Conservation (phyloP, 2,329 filamentous ascomycete genomes). For the Thermothelomyces thermophilus region DNA sequence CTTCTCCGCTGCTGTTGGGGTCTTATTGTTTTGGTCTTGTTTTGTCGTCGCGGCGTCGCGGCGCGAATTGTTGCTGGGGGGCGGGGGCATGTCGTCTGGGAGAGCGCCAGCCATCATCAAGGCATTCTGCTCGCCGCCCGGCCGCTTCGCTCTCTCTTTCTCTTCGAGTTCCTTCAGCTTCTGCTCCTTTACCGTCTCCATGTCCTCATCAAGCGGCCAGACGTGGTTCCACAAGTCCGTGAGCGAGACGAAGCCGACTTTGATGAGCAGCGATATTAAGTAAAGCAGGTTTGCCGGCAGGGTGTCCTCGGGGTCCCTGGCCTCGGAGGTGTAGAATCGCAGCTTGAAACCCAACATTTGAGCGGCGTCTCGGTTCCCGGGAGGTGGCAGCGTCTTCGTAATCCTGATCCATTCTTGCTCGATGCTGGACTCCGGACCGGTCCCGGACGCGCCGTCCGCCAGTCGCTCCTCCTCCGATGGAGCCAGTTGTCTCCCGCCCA, state of each 20-base stretch:
- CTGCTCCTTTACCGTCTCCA: conserved; percentile 65
- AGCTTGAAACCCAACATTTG: conserved; percentile 96
- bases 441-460: conserved; percentile 35
- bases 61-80: conserved; percentile 35
- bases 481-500: conserved; percentile 65
- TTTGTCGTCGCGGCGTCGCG: conserved; percentile 48
- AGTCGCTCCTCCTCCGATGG: conserved; percentile 48
- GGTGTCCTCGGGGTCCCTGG: conserved; percentile 66
- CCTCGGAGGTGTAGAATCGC: conserved; percentile 81
- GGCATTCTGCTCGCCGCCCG: conserved; percentile 72
- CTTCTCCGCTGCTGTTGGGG: conserved; percentile 38
- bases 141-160: conserved; percentile 63
- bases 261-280: conserved; percentile 84
- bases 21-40: conserved; percentile 47
- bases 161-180: conserved; percentile 72
- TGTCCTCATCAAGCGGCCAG: conserved; percentile 75
- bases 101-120: conserved; percentile 81
- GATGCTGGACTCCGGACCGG: conserved; percentile 47
- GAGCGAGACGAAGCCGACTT: conserved; percentile 93
- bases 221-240: conserved; percentile 87
- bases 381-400: conserved; percentile 75
- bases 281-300: conserved; percentile 91
- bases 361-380: conserved; percentile 84
- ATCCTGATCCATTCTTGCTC: conserved; percentile 69
- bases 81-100: conserved; percentile 66